Percentiles rank a stretch among this genome's conserved stretches.
Evolutionary conservation across 257 asterid genomes (phyloP).

Genomic region (Forsythia viridissima): DNA sequence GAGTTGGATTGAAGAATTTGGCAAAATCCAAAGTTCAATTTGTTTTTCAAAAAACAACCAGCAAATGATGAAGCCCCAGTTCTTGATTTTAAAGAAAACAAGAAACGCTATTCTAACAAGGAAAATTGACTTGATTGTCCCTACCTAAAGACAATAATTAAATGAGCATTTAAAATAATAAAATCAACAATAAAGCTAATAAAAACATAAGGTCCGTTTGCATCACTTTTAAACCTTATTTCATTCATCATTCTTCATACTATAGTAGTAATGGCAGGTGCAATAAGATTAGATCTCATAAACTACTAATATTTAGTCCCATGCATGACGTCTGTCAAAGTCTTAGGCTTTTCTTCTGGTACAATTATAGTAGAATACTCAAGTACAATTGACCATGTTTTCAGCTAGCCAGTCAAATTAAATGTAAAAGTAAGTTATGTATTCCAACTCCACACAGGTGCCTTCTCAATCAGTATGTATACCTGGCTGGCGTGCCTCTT

Average conservation of each 20-base stretch:
- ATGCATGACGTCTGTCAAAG: neutral
- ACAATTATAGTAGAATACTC: neutral
- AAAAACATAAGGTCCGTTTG: neutral
- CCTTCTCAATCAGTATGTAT: neutral
- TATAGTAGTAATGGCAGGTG: neutral
- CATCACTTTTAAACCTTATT: neutral
- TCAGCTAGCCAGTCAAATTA: neutral
- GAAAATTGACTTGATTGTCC: neutral
- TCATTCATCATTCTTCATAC: too few species aligned
- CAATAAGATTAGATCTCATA: neutral
- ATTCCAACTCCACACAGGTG: neutral
- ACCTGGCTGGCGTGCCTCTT: neutral
- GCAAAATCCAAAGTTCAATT: neutral
- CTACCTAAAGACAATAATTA: neutral
- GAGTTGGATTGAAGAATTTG: neutral
- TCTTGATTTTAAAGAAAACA: neutral
- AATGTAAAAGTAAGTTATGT: neutral
- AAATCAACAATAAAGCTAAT: neutral
- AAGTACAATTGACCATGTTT: neutral
- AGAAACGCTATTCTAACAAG: neutral
- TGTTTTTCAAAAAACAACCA: neutral
- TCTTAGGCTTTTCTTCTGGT: neutral
- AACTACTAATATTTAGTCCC: neutral
- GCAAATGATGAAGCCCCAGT: neutral
- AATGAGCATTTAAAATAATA: too few species aligned